Evolutionary conservation across 2,329 filamentous ascomycete genomes (phyloP), one percentile per base, ranked within the genome.

Genomic region (Aspergillus sp.): DNA sequence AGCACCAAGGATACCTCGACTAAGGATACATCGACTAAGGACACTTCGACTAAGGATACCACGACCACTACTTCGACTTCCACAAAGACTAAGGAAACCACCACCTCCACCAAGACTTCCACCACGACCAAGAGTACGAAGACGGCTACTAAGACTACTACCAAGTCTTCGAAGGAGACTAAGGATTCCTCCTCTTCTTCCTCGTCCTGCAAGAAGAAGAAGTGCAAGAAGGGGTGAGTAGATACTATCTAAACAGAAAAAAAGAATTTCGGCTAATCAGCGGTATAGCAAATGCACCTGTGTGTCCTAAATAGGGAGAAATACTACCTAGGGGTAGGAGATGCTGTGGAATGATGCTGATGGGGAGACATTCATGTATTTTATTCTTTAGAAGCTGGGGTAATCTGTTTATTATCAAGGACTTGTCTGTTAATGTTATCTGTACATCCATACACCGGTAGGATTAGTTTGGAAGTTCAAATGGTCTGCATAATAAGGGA

Each of bases 181-280:
- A 6, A 50, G 45, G 45, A n/a, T 13, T 47, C 43, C 0, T 50
- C 47, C n/a, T 50, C 47, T 7, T 30, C 47, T 3, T 50, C 47
- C 2, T 30, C 47, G 25, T 30, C 47, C 9, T 50, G 47, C 25
- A 50, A 50, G 28, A 50, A 50, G 47, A 50, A 50, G 47, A 50
- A 50, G 25, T 50, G 47, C 9, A 50, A 50, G 47, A 50, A 50
- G 47, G 47, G 47, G 47, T 50, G 3, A 50, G 47, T 50, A 4
- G 15, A 50, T 30, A 2, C 1, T n/a, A 5, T 19, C 1, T 0
- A 10, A 17, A 36, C 12, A 36, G 32, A 5, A 5, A 2, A 19
- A 13, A 12, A 15, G n/a, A 15, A 23, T 13, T 10, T 8, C 9
- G 7, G 25, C 47, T 50, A 32, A 50, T 10, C 4, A 10, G 9